Evolutionary conservation across 2,329 filamentous ascomycete species (phyloP), one percentile per base, ranked within the genome.

Genomic region (Diplodia scrobiculata): DNA sequence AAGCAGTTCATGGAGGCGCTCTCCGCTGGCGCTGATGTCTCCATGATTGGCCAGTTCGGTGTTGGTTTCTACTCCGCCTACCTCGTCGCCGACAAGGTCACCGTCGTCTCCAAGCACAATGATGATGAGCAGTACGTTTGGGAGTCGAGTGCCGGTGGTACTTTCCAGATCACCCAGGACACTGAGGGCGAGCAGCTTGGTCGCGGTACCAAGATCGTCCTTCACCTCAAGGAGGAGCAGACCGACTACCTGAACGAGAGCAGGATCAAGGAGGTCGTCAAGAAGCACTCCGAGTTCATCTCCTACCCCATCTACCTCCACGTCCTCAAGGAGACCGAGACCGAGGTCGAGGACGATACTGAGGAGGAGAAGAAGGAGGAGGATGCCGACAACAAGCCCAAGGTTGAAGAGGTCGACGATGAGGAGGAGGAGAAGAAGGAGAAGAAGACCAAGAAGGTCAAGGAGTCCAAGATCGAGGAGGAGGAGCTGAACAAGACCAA

Each of bases 221-320:
- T 99, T 69, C 91, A 98, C 87, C 87, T 99, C 78, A 99, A 99
- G 91, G 95, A 99, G 75, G 95, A 99, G 88, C 95, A 99, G 87
- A 86, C 85, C 72, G 95, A 98, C 82, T 99, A 97, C 89, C 86
- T 98, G 73, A 96, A 98, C 83, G 95, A 99, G 90, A 87, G 87
- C 86, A 95, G 94, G 87, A 90, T 99, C 87, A 99, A 99, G 91
- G 95, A 99, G 87, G 94, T 99, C 72, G 93, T 99, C 87, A 98
- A 98, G 92, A 99, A 99, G 91, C 95, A 99, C 91, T 98, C 95
- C 79, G 95, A 99, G 86, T 99, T 99, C 88, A 99, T 99, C 86
- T 98, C 95, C 62, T 99, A 99, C 88, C 95, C 95, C 79, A 99
- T 99, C 90, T 99, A 97, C 88, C 94, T 99, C 73, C 95, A 99